A percentile compares a stretch with the other conserved stretches of the same genome.
These are phyloP conservation scores for Scheffersomyces coipomensis DNA, from an alignment of 805 yeast species.

Conservation along the genomic window DNA sequence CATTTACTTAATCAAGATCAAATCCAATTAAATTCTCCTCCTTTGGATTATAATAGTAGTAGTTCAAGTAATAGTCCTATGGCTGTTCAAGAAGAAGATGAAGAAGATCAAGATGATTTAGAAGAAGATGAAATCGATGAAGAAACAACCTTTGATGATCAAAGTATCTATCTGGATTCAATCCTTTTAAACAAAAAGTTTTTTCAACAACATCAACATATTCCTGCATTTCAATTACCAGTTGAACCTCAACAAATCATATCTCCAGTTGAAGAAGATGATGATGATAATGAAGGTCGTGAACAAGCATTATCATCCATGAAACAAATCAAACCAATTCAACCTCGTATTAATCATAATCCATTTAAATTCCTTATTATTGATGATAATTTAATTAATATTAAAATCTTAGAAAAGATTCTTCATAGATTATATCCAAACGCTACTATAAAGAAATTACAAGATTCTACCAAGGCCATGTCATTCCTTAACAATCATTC, in stretches of 20 bases:
- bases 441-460: constrained; percentile 22
- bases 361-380: constrained; percentile 26
- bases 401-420: constrained; percentile 32
- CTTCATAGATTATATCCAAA: constrained; percentile 33
- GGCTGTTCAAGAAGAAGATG: too few relatives aligned
- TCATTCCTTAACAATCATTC: constrained; percentile 10
- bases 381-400: constrained; percentile 42
- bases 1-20: neutral
- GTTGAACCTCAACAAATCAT: constrained; percentile 1
- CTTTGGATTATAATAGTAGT: constrained; percentile 1
- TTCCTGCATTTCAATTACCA: neutral
- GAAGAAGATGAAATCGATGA: constrained; percentile 3
- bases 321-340: neutral
- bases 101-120: neutral
- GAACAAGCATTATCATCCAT: neutral
- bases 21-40: neutral
- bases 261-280: neutral
- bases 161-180: constrained; percentile 4
- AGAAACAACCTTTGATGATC: neutral
- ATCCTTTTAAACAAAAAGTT: neutral
- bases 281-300: neutral
- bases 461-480: constrained; percentile 29
- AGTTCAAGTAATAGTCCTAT: too few relatives aligned
- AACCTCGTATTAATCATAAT: constrained; percentile 16
- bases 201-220: constrained; percentile 3